Percentiles rank a stretch among this genome's conserved stretches.
Evolutionary conservation across 1,284 basidiomycete genomes (phyloP).

Genomic region (Tilletia walkeri): DNA sequence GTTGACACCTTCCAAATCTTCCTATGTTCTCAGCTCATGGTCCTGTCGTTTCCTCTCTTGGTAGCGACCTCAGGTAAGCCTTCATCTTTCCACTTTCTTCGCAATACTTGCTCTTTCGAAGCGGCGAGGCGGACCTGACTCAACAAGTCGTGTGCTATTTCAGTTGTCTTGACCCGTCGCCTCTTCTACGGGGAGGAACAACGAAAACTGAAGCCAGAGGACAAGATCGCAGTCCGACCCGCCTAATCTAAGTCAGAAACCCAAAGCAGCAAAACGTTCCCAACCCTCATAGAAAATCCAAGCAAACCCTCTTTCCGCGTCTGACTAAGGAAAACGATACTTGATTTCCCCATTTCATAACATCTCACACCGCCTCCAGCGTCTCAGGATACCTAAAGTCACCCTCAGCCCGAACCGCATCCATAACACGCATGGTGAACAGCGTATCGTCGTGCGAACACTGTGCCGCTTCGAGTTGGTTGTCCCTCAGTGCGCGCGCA

Average conservation of each 20-base stretch:
- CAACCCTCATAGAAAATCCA: no score
- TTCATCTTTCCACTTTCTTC: neutral
- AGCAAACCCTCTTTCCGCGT: neutral
- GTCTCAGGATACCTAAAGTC: slow-evolving; percentile 8
- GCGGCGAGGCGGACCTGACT: neutral
- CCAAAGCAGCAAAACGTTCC: neutral
- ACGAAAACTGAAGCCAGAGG: slow-evolving; percentile 8
- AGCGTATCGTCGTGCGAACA: slow-evolving; percentile 65
- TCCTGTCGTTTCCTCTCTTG: slow-evolving; percentile 5
- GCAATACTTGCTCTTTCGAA: neutral
- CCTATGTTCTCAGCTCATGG: neutral
- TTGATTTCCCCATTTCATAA: no score
- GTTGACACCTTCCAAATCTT: no score
- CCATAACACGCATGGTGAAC: slow-evolving; percentile 44
- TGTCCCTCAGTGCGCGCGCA: slow-evolving; percentile 72
- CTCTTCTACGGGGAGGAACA: slow-evolving; percentile 15
- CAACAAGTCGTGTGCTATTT: neutral
- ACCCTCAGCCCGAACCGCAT: slow-evolving; percentile 24
- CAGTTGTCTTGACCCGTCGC: slow-evolving; percentile 5
- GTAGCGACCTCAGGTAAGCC: neutral
- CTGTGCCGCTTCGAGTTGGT: slow-evolving; percentile 69
- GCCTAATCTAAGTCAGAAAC: neutral
- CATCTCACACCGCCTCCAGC: slow-evolving; percentile 11
- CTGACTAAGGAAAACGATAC: no score
- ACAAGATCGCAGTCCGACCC: slow-evolving; percentile 12